Conservation (phyloP, 2,329 filamentous ascomycete genomes). For the Graphilbum fragrans region DNA sequence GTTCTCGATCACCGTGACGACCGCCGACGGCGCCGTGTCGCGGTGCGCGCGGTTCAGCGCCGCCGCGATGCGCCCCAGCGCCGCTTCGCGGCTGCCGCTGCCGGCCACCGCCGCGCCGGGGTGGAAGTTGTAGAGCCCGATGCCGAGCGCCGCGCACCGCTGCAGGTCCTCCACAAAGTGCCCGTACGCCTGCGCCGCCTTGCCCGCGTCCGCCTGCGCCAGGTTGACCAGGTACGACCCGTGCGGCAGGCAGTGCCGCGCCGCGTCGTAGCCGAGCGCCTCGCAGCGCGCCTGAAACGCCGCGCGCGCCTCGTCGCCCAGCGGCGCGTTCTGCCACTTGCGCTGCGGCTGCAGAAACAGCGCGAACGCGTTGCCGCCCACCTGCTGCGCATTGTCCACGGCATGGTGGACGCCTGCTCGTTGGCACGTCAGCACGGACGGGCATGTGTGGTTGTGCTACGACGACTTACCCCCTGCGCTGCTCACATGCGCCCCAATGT, state of each 20-base stretch:
- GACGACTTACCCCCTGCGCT: slow-evolving; percentile 60
- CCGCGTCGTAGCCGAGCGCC: slow-evolving; percentile 58
- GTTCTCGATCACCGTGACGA: slow-evolving; percentile 82
- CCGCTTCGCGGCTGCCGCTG: slow-evolving; percentile 51
- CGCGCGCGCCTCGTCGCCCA: slow-evolving; percentile 54
- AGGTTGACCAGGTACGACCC: slow-evolving; percentile 96
- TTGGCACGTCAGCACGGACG: no score
- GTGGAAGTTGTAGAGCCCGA: slow-evolving; percentile 95
- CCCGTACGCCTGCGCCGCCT: slow-evolving; percentile 74
- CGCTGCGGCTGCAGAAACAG: slow-evolving; percentile 93
- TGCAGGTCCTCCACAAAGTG: slow-evolving; percentile 80
- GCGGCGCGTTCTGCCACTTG: slow-evolving; percentile 79
- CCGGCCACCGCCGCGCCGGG: slow-evolving; percentile 65
- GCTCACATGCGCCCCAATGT: slow-evolving; percentile 87
- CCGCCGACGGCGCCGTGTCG: slow-evolving; percentile 49
- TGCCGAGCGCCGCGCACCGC: slow-evolving; percentile 76
- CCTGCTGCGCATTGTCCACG: slow-evolving; percentile 62
- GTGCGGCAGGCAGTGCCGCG: slow-evolving; percentile 72
- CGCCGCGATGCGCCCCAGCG: slow-evolving; percentile 65
- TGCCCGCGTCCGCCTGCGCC: slow-evolving; percentile 67
- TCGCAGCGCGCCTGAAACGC: slow-evolving; percentile 60
- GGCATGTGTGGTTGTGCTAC: neutral
- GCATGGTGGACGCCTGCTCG: slow-evolving; percentile 87
- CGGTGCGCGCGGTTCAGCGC: slow-evolving; percentile 74
- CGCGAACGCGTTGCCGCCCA: slow-evolving; percentile 87